Base-by-base conservation (phyloP, 139 green algal genomes). In the Chlorella ohadii region DNA sequence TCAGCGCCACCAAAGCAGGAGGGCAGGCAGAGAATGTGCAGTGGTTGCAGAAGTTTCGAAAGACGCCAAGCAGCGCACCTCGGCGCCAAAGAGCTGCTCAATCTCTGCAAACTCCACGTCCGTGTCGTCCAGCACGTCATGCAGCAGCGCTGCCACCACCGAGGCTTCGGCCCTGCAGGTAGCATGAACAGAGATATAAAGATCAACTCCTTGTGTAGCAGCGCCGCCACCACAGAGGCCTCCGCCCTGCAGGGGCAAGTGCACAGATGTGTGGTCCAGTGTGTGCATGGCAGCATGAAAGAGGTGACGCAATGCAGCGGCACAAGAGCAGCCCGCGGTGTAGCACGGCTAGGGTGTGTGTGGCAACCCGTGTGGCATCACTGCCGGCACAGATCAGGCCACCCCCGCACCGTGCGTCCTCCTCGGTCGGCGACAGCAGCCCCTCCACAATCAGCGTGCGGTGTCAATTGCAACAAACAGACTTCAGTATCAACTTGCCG, bases 111-210 rank as follows among this genome's bases (percentile, higher is more conserved):
- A 31, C 5, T 87, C 88, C 5, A 91, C 88, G 11, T 84, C 39
- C 0, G 95, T 97, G 91, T 99, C 97, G 41, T 99, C 97, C 25
- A 98, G n/a, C 1, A 98, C 93, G 71, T 99, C 97, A 73, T 99
- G 97, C 84, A 99, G 91, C 72, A 99, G 71, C 16, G 95, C 95
- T 13, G 94, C 93, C 57, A 96, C 87, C 38, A 99, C 91, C 7
- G 95, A 93, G 23, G 91, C 78, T 73, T 94, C 88, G 23, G 94
- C 90, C 80, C 94, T 96, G 89, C 82, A 78, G 15, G 0, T n/a
- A 12, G 64, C 31, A 51, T 19, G 68, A 9, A 57, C 15, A n/a
- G 28, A 36, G 27, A 19, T 23, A 38, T 16, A n/a, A n/a, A n/a
- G n/a, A n/a, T n/a, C n/a, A n/a, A n/a, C n/a, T n/a, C n/a, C n/a